Percentiles rank a stretch among this genome's conserved stretches.
These are phyloP conservation scores for Pseudogymnoascus sp. DNA, from an alignment of 2,329 filamentous ascomycete genomes.

Conservation along the genomic window DNA sequence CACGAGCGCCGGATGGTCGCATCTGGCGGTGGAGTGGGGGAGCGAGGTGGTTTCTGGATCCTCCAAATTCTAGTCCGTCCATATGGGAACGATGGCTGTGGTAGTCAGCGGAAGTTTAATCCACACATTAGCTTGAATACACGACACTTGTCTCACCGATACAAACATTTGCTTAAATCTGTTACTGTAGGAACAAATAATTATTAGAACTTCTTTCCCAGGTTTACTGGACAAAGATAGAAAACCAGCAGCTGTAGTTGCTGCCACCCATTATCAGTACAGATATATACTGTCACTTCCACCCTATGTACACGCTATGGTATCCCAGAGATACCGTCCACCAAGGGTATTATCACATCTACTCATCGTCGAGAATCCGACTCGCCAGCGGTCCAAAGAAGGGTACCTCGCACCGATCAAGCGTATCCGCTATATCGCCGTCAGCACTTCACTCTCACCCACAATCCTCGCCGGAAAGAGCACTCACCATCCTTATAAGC, in stretches of 20 bases:
- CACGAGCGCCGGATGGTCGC: slow-evolving; percentile 11
- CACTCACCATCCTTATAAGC: slow-evolving; percentile 70
- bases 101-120: background rate
- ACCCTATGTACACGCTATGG: background rate
- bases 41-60: background rate
- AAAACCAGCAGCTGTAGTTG: background rate
- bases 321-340: background rate
- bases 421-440: slow-evolving; percentile 45
- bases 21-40: slow-evolving; percentile 9
- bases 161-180: background rate
- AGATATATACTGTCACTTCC: background rate
- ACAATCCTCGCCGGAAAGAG: background rate
- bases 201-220: background rate
- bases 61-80: background rate
- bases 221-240: background rate
- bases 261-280: background rate
- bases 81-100: background rate
- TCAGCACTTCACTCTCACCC: slow-evolving; percentile 17
- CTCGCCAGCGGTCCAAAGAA: slow-evolving; percentile 80
- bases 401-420: slow-evolving; percentile 60
- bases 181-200: background rate
- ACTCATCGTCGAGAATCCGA: slow-evolving; percentile 82
- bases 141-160: background rate
- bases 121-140: background rate
- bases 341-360: background rate